Conservation (phyloP, 2,329 filamentous ascomycete genomes). For the Huntiella decipiens region DNA sequence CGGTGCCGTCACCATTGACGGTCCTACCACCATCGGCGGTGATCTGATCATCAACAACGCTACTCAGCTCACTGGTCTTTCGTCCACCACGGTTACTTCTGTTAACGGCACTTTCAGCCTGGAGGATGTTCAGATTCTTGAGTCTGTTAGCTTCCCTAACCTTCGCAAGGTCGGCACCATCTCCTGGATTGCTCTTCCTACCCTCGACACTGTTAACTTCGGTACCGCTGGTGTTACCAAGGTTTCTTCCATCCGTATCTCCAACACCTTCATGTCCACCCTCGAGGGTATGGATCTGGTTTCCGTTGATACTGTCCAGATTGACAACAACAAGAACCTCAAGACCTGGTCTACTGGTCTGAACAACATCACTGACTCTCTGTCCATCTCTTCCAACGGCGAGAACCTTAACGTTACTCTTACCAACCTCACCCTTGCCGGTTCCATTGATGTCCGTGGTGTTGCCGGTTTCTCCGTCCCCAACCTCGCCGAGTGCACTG, state of each 20-base stretch:
- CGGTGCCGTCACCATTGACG: constrained; percentile 41
- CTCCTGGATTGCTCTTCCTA: constrained; percentile 52
- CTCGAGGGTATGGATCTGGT: constrained; percentile 67
- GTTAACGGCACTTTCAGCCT: constrained; percentile 57
- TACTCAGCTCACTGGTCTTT: constrained; percentile 38
- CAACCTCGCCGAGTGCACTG: constrained; percentile 51
- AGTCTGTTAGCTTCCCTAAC: constrained; percentile 43
- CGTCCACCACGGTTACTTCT: constrained; percentile 37
- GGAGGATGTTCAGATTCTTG: constrained; percentile 47
- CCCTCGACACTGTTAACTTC: constrained; percentile 30
- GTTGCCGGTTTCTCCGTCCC: constrained; percentile 56
- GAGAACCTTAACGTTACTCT: constrained; percentile 51
- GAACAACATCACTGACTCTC: constrained; percentile 48
- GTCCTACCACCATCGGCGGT: constrained; percentile 36
- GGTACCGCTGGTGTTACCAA: constrained; percentile 40
- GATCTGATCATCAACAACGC: constrained; percentile 41
- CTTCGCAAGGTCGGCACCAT: constrained; percentile 50
- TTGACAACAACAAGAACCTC: constrained; percentile 81
- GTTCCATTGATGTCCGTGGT: constrained; percentile 43
- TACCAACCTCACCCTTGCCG: constrained; percentile 50
- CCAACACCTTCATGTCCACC: constrained; percentile 66
- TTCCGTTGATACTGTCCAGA: constrained; percentile 51
- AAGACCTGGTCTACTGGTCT: constrained; percentile 59
- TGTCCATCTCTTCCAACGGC: constrained; percentile 69
- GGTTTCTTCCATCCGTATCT: constrained; percentile 52